phyloP scores from a whole-genome alignment of 2,329 filamentous ascomycete genomes.

The Monilinia fructigena region DNA sequence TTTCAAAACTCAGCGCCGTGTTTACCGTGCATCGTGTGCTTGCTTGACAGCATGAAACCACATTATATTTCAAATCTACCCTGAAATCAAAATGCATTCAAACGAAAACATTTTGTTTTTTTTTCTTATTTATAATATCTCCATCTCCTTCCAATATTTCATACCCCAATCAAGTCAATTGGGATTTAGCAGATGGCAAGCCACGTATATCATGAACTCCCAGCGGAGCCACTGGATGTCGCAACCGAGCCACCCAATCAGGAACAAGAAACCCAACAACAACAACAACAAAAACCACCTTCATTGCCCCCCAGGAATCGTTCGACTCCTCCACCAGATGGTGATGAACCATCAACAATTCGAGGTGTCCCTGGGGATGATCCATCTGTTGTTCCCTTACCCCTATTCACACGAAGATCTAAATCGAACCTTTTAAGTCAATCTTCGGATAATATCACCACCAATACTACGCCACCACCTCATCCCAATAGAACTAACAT shows the following conservation, averaged over 20 bases:
- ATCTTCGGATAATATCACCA: not conserved
- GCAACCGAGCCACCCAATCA: not conserved
- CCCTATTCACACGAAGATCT: slow-evolving; percentile 10
- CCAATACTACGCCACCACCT: not conserved
- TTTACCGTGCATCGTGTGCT: slow-evolving; percentile 20
- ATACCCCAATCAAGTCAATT: not conserved
- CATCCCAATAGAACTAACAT: not conserved
- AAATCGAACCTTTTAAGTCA: slow-evolving; percentile 4
- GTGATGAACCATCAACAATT: not conserved
- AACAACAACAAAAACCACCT: not conserved
- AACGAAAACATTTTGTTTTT: not conserved
- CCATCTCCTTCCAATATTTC: not conserved
- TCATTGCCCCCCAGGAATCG: not conserved
- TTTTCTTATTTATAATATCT: not conserved
- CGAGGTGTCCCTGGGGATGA: slow-evolving; percentile 16
- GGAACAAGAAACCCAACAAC: not conserved
- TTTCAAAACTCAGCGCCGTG: slow-evolving; percentile 6
- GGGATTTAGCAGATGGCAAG: slow-evolving; percentile 1
- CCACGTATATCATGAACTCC: slow-evolving; percentile 14
- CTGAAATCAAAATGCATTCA: not conserved
- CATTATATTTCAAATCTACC: slow-evolving; percentile 1
- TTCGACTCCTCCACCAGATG: not conserved
- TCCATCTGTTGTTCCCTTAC: not conserved
- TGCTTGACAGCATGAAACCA: slow-evolving; percentile 10
- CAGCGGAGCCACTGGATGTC: slow-evolving; percentile 8